Evolutionary conservation across 768 basidiomycete genomes (phyloP).

Genomic region (Termitomyces sp.): DNA sequence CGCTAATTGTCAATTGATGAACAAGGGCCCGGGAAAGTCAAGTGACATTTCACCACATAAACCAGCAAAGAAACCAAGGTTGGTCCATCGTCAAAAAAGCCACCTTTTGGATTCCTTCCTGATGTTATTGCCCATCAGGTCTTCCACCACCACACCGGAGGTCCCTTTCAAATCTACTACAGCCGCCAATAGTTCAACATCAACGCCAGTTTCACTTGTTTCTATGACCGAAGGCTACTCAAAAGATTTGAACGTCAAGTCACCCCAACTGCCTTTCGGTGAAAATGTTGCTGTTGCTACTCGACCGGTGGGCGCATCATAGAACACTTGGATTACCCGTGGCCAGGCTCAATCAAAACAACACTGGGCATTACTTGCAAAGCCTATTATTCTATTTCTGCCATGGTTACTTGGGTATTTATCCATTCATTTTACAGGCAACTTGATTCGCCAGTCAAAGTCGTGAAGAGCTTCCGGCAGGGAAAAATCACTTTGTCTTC

Average conservation of each 20-base stretch:
- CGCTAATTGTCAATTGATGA: constrained; percentile 10
- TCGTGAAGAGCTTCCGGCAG: constrained; percentile 10
- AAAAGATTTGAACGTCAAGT: constrained; percentile 47
- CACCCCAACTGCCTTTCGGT: constrained; percentile 55
- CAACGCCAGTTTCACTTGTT: constrained; percentile 22
- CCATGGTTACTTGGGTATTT: constrained; percentile 36
- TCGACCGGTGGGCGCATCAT: constrained; percentile 35
- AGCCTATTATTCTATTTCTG: constrained; percentile 20
- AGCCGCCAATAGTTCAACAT: constrained; percentile 27
- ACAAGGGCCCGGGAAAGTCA: constrained; percentile 58
- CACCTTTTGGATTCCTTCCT: constrained; percentile 22
- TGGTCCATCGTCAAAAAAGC: constrained; percentile 32
- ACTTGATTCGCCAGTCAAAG: constrained; percentile 13
- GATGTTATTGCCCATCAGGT: constrained; percentile 32
- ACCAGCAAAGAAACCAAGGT: constrained; percentile 83
- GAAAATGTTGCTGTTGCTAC: constrained; percentile 56
- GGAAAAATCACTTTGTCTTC: constrained; percentile 14
- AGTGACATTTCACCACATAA: constrained; percentile 58
- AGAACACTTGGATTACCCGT: constrained; percentile 11
- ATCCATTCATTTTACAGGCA: constrained; percentile 31
- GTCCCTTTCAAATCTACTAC: constrained; percentile 35
- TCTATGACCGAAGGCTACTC: constrained; percentile 30
- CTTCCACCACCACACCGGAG: constrained; percentile 35
- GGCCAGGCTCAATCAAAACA: constrained; percentile 9
- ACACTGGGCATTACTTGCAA: constrained; percentile 10